These are phyloP conservation scores for Cryptosporidium viatorum DNA, from an alignment of 169 alveolate genomes.

Conservation along the genomic window DNA sequence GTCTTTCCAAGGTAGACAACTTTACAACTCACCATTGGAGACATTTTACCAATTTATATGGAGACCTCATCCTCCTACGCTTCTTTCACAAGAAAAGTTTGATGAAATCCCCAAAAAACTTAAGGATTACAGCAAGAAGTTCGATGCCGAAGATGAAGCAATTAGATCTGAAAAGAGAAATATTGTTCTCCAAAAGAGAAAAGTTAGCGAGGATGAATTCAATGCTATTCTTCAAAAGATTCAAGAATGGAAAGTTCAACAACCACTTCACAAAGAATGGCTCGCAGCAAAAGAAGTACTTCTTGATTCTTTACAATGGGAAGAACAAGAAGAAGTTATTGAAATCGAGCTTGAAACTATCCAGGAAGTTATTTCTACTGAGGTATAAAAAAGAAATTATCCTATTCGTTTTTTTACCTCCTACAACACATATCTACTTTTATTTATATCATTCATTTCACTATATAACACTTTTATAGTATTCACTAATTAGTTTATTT, in stretches of 20 bases:
- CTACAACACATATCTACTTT: neutral
- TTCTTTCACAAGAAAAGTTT: constrained; percentile 82
- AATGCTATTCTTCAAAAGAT: constrained; percentile 63
- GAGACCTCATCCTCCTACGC: constrained; percentile 91
- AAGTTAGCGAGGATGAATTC: constrained; percentile 80
- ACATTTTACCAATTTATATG: constrained; percentile 87
- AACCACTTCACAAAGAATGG: constrained; percentile 57
- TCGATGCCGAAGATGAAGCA: constrained; percentile 82
- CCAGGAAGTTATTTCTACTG: constrained; percentile 66
- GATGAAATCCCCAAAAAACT: constrained; percentile 87
- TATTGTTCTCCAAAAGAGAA: constrained; percentile 80
- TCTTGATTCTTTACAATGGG: constrained; percentile 66
- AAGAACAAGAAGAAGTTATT: constrained; percentile 70
- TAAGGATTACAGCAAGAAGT: constrained; percentile 83
- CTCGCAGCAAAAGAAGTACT: constrained; percentile 27
- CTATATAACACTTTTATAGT: constrained; percentile 2
- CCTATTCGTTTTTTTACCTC: neutral
- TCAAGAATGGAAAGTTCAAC: constrained; percentile 79
- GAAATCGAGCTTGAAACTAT: constrained; percentile 69
- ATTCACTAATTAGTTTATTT: neutral
- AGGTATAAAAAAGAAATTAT: neutral
- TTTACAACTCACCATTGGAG: constrained; percentile 84
- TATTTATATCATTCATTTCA: constrained; percentile 2
- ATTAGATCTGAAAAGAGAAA: constrained; percentile 82
- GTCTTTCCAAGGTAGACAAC: constrained; percentile 90